Base-by-base conservation (phyloP, 805 yeast genomes). In the Hanseniaspora hatyaiensis region DNA sequence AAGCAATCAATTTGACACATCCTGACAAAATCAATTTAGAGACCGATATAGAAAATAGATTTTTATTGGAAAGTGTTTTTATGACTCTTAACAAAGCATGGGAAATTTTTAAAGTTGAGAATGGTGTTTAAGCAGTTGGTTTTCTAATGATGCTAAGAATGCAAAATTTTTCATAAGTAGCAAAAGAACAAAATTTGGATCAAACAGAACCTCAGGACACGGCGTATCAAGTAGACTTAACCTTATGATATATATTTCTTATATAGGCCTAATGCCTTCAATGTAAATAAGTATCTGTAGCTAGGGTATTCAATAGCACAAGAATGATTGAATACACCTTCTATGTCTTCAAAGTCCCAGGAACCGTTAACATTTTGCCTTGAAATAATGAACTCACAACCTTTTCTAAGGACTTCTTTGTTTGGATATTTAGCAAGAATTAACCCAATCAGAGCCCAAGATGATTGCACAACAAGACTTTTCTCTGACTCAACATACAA, bases 291-390 rank as follows among this genome's bases (percentile, higher is more conserved):
- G 57, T 80, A 89, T 65, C 82, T 78, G 65, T 92, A 92, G 57
- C 86, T 84, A 33, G 97, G 97, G 61, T 92, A 92, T 63, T 92
- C 97, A 58, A 92, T 92, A 2, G 92, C 95, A 67, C 94, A 69
- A 1, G 86, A 77, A 59, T 92, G 96, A 62, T 92, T 92, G 71
- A 92, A 92, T 0, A 92, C 96, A 38, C 99, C 99, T 64, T 89
- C 97, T 23, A 83, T 78, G 26, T 76, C 82, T 57, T 89, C 95
- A 57, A 74, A 78, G 49, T 71, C 67, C 86, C 94, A 92, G 53
- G 85, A 92, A 2, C 99, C 99, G 0, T 67, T 56, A 31, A 70
- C 60, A 9, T 48, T 33, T 59, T 92, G 98, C 53, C 84, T 69
- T 1, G 65, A 56, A 69, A 83, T 74, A 41, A 92, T 57, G 28